These are phyloP conservation scores for Pseudonectria buxi DNA, from an alignment of 2,329 filamentous ascomycete genomes.

Conservation along the genomic window DNA sequence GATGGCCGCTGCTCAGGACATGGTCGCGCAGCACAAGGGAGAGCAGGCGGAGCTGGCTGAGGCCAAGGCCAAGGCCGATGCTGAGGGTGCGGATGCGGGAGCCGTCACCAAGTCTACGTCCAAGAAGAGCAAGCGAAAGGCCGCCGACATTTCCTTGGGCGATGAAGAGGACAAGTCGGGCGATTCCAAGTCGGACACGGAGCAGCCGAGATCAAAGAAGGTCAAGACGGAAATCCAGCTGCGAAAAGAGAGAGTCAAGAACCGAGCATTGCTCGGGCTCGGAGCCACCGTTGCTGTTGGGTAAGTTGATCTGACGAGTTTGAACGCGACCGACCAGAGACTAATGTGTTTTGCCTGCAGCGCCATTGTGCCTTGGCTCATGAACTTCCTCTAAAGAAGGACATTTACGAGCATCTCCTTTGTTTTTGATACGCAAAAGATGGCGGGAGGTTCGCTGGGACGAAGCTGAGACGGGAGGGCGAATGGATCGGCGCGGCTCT, in stretches of 20 bases:
- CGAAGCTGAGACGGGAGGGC: conserved; percentile 17
- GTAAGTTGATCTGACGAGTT: conserved; percentile 50
- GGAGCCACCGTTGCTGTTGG: conserved; percentile 82
- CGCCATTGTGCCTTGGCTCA: conserved; percentile 45
- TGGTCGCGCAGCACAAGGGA: conserved; percentile 66
- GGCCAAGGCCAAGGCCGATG: conserved; percentile 37
- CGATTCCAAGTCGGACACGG: conserved; percentile 32
- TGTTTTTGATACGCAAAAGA: conserved; percentile 1
- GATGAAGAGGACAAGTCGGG: conserved; percentile 32
- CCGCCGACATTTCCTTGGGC: conserved; percentile 62
- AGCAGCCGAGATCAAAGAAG: conserved; percentile 60
- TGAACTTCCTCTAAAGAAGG: conserved; percentile 39
- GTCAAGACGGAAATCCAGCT: conserved; percentile 74
- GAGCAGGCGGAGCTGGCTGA: conserved; percentile 31
- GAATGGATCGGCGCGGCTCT: conserved; percentile 22
- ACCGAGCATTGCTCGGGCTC: conserved; percentile 77
- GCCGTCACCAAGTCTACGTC: conserved; percentile 31
- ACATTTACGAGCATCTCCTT: background rate
- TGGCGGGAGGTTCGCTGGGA: conserved; percentile 15
- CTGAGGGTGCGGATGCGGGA: conserved; percentile 27
- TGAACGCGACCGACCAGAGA: background rate
- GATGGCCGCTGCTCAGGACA: conserved; percentile 79
- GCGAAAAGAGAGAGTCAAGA: conserved; percentile 79
- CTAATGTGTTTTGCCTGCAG: conserved; percentile 20
- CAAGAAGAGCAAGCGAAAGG: conserved; percentile 65